Evolutionary conservation across 75 land plant species (phyloP), one percentile per base, ranked within the genome.

Genomic region (Adiantum capillusveneris): DNA sequence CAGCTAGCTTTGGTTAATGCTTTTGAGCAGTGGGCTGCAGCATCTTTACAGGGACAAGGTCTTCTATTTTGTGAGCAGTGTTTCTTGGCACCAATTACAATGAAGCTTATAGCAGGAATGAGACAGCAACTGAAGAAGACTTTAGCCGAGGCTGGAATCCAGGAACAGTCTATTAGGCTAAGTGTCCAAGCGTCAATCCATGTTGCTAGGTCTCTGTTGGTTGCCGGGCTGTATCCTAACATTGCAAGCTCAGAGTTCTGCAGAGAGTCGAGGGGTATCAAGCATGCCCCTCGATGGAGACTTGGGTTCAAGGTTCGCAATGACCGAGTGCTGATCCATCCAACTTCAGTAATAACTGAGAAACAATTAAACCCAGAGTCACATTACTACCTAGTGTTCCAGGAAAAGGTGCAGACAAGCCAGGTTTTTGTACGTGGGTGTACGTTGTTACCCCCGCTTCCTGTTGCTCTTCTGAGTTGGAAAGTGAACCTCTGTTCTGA

Each of bases 61-160:
- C 29, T 59, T 37, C 17, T 41, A 0, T 67, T 67, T 59, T 67
- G 70, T 59, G 70, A 67, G 5, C 39, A 48, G 0, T n/a, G 34
- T 49, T 67, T 67, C 50, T 41, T 67, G 41, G 62, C 62, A 25
- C 63, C 51, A 17, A 29, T 25, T 25, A 67, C 70, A 18, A 67
- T 67, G 70, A 67, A 30, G 36, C 63, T 67, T 14, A 67, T 67
- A 30, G 63, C 70, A 49, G 70, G 70, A 21, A 67, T 59, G 70
- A 58, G 70, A 39, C 60, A 59, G 54, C 55, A 67, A 49, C 49
- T 67, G 25, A 48, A 59, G 63, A 48, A 63, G 34, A 59, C 70
- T n/a, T 34, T 67, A 21, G 21, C 13, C 29, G 70, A 67, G 24
- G 70, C 70, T 53, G 63, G 63, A 18, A 22, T 67, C 22, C 44